These are phyloP conservation scores for Naganishia sp. DNA, from an alignment of 1,284 basidiomycete genomes.

Conservation along the genomic window DNA sequence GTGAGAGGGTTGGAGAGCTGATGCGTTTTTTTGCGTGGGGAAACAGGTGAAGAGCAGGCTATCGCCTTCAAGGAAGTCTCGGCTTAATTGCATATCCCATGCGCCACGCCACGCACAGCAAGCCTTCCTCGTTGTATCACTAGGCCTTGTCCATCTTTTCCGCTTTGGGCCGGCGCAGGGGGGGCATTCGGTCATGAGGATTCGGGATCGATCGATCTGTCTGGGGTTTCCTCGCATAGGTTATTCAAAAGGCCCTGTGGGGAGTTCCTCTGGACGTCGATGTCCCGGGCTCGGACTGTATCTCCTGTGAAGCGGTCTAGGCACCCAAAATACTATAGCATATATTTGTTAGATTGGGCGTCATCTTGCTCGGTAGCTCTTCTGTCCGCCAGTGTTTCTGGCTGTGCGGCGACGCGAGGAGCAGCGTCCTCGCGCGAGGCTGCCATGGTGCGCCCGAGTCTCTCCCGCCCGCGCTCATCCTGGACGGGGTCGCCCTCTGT, in stretches of 20 bases:
- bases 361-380: too few species aligned
- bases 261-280: background rate
- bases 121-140: slow-evolving; percentile 8
- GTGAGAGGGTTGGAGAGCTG: background rate
- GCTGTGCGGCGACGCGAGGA: too few species aligned
- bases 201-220: too few species aligned
- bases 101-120: background rate
- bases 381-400: too few species aligned
- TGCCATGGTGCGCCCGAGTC: too few species aligned
- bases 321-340: slow-evolving; percentile 17
- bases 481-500: too few species aligned
- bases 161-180: background rate
- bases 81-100: slow-evolving; percentile 40
- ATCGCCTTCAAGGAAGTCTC: slow-evolving; percentile 84
- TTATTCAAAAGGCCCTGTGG: background rate
- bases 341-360: slow-evolving; percentile 12
- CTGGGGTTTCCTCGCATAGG: background rate
- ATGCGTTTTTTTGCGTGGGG: slow-evolving; percentile 19
- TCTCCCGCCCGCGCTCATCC: too few species aligned
- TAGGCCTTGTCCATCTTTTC: background rate
- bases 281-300: background rate
- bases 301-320: background rate
- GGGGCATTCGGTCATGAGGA: too few species aligned
- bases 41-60: slow-evolving; percentile 64
- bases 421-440: too few species aligned